Evolutionary conservation across 768 basidiomycete species (phyloP).

Genomic region (Suillus ampliporus): DNA sequence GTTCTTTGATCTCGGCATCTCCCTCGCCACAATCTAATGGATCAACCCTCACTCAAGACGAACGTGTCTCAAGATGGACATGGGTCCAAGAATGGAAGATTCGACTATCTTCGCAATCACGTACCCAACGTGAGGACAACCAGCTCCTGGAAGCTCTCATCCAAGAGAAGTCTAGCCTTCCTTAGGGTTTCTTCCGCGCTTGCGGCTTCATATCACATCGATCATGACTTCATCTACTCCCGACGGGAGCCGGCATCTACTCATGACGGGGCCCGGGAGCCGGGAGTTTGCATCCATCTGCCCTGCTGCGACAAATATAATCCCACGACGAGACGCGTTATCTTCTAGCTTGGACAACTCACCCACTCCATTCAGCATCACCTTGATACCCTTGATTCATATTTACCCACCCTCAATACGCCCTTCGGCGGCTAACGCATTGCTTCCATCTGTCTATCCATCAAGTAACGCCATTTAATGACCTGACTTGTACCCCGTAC

Average conservation of each 20-base stretch:
- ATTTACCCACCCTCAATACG: slow-evolving; percentile 32
- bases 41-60: slow-evolving; percentile 32
- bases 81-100: slow-evolving; percentile 80
- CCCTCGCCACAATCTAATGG: slow-evolving; percentile 25
- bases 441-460: slow-evolving; percentile 17
- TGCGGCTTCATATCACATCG: slow-evolving; percentile 12
- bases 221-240: slow-evolving; percentile 16
- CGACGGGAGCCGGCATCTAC: slow-evolving; percentile 15
- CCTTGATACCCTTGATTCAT: slow-evolving; percentile 39
- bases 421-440: slow-evolving; percentile 21
- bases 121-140: slow-evolving; percentile 49
- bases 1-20: slow-evolving; percentile 54
- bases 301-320: slow-evolving; percentile 11
- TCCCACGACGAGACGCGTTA: slow-evolving; percentile 12
- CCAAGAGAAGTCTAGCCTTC: slow-evolving; percentile 53
- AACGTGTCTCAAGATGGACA: slow-evolving; percentile 53
- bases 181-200: slow-evolving; percentile 22
- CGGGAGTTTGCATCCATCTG: slow-evolving; percentile 1
- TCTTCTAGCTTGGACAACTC: slow-evolving; percentile 18
- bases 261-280: slow-evolving; percentile 8
- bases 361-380: slow-evolving; percentile 23
- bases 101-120: slow-evolving; percentile 56
- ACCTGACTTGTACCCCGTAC: slow-evolving; percentile 33
- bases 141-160: slow-evolving; percentile 57
- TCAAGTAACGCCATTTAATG: slow-evolving; percentile 31